Evolutionary conservation across 352 stramenopile species (phyloP).

Genomic region (Phytophthora hibernalis): DNA sequence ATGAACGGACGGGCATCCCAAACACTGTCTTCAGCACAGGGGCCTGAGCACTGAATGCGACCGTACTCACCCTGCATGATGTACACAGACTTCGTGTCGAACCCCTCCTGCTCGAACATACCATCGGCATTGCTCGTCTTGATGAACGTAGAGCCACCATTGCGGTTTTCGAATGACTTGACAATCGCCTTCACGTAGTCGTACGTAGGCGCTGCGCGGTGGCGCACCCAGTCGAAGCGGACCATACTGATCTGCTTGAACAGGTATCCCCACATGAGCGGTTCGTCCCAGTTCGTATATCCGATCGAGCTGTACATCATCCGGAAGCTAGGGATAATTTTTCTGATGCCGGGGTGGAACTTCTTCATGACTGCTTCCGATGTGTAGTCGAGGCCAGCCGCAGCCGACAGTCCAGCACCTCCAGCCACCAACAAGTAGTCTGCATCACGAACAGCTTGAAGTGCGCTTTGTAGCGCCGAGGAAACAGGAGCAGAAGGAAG

Average conservation of each 20-base stretch:
- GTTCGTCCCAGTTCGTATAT: conserved; percentile 46
- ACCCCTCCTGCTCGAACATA: conserved; percentile 78
- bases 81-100: conserved; percentile 59
- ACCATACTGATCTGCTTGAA: conserved; percentile 72
- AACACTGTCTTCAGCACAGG: conserved; percentile 54
- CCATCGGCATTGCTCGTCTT: conserved; percentile 77
- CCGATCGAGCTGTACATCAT: conserved; percentile 74
- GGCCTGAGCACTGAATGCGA: conserved; percentile 56
- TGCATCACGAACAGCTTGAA: conserved; percentile 49
- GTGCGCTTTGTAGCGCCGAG: conserved; percentile 35
- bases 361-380: conserved; percentile 68
- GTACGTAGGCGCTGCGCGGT: conserved; percentile 65
- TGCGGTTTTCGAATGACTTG: conserved; percentile 42
- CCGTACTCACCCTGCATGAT: conserved; percentile 74
- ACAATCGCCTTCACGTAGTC: conserved; percentile 55
- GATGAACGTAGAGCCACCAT: conserved; percentile 56
- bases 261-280: conserved; percentile 66
- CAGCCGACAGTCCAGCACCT: conserved; percentile 70
- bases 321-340: conserved; percentile 53
- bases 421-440: conserved; percentile 71
- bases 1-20: conserved; percentile 67
- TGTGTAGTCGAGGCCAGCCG: conserved; percentile 78
- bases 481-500: conserved; percentile 35
- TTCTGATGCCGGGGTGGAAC: conserved; percentile 56
- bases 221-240: conserved; percentile 55